Conservation (phyloP, 1,284 basidiomycete genomes). For the Ustilago sp. region DNA sequence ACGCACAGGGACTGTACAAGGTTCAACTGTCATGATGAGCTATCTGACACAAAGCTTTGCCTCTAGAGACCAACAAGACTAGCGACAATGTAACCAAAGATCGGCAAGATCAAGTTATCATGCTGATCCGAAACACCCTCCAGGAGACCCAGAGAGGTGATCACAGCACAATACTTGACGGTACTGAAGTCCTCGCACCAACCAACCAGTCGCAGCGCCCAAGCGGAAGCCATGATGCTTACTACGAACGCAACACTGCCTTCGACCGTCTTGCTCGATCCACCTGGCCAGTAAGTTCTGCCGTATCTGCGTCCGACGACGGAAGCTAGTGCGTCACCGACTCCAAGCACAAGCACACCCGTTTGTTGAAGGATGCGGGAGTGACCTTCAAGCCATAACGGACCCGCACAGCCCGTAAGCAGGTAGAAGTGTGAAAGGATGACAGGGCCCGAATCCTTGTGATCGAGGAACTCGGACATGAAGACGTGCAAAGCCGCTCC, state of each 20-base stretch:
- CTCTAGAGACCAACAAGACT: conserved; percentile 48
- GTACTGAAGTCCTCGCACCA: conserved; percentile 53
- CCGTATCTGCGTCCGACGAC: conserved; percentile 89
- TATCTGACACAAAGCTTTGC: conserved; percentile 3
- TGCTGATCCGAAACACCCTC: conserved; percentile 68
- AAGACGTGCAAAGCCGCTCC: conserved; percentile 94
- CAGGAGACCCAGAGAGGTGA: conserved; percentile 53
- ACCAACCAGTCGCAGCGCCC: conserved; percentile 79
- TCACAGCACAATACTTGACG: conserved; percentile 39
- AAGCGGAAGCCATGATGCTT: conserved; percentile 79
- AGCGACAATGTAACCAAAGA: conserved; percentile 59
- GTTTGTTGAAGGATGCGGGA: conserved; percentile 75
- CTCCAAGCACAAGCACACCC: conserved; percentile 88
- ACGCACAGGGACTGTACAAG: not conserved
- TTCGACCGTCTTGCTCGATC: conserved; percentile 88
- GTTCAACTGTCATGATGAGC: not conserved
- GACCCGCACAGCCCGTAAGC: conserved; percentile 90
- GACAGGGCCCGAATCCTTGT: conserved; percentile 94
- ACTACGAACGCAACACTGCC: conserved; percentile 84
- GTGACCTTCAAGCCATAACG: conserved; percentile 87
- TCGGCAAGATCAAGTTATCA: conserved; percentile 67
- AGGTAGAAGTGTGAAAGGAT: conserved; percentile 98
- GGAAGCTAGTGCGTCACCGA: conserved; percentile 94
- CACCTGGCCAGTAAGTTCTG: conserved; percentile 80
- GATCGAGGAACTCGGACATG: conserved; percentile 92